A percentile compares a stretch with the other conserved stretches of the same genome.
Evolutionary conservation across 2,329 filamentous ascomycete species (phyloP).

Genomic region (Alternaria gaisen): DNA sequence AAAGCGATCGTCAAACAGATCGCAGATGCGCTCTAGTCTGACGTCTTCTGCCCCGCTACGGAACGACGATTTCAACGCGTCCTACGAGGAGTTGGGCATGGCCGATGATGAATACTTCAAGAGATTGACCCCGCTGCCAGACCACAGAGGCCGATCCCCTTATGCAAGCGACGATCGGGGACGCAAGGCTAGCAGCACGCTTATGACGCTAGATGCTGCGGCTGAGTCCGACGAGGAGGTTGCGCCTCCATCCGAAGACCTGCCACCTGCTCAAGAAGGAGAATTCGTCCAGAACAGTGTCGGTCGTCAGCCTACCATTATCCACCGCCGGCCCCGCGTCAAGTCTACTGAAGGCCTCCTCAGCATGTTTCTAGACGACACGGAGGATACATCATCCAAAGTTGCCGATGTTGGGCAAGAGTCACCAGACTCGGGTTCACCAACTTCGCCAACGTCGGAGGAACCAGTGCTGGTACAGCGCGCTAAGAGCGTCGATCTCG

Average conservation of each 20-base stretch:
- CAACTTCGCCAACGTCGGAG: slow-evolving; percentile 42
- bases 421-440: slow-evolving; percentile 42
- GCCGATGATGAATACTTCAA: slow-evolving; percentile 80
- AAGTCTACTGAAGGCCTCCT: slow-evolving; percentile 70
- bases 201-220: slow-evolving; percentile 49
- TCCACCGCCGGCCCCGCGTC: slow-evolving; percentile 66
- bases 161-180: slow-evolving; percentile 37
- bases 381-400: slow-evolving; percentile 42
- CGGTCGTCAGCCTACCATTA: slow-evolving; percentile 68
- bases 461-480: slow-evolving; percentile 60
- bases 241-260: slow-evolving; percentile 27
- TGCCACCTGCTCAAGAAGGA: slow-evolving; percentile 40
- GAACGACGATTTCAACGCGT: slow-evolving; percentile 64
- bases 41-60: slow-evolving; percentile 54
- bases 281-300: slow-evolving; percentile 62
- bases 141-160: slow-evolving; percentile 52
- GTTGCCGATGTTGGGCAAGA: slow-evolving; percentile 40
- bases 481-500: slow-evolving; percentile 75
- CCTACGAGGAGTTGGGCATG: slow-evolving; percentile 71
- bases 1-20: slow-evolving; percentile 58
- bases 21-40: slow-evolving; percentile 57
- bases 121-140: slow-evolving; percentile 59
- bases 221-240: slow-evolving; percentile 55
- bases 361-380: slow-evolving; percentile 58
- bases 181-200: slow-evolving; percentile 56